phyloP scores from a whole-genome alignment of 208 protist genomes.

The Trypanosoma congolense region DNA sequence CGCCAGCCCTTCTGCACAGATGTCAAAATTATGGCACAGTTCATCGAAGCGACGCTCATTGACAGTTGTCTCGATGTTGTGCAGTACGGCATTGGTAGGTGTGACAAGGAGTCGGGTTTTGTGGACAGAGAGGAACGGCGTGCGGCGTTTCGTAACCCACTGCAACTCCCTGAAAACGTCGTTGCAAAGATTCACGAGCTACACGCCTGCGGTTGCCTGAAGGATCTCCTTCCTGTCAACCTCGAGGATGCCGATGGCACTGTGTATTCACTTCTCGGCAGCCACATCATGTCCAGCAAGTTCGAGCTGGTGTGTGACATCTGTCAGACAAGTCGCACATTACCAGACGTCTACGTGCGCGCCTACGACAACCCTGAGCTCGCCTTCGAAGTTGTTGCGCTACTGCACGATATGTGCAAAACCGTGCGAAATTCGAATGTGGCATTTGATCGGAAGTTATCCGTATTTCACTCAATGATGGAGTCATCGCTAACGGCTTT shows the following conservation, averaged over 20 bases:
- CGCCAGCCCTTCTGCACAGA: slow-evolving; percentile 62
- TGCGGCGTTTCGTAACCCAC: slow-evolving; percentile 68
- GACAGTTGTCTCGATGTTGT: slow-evolving; percentile 75
- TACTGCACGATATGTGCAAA: slow-evolving; percentile 61
- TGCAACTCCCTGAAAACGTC: slow-evolving; percentile 38
- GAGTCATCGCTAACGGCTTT: slow-evolving; percentile 37
- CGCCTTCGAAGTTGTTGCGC: slow-evolving; percentile 46
- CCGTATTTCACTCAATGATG: slow-evolving; percentile 43
- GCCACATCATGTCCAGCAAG: slow-evolving; percentile 51
- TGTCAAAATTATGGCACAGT: slow-evolving; percentile 62
- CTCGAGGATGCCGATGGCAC: slow-evolving; percentile 63
- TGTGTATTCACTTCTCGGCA: slow-evolving; percentile 42
- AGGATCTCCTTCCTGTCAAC: slow-evolving; percentile 64
- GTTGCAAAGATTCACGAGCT: slow-evolving; percentile 59
- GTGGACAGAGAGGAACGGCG: slow-evolving; percentile 56
- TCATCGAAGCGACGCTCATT: slow-evolving; percentile 53
- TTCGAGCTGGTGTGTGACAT: slow-evolving; percentile 56
- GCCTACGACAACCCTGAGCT: slow-evolving; percentile 17
- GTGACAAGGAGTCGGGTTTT: slow-evolving; percentile 52
- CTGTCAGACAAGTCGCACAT: slow-evolving; percentile 24
- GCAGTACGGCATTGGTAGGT: slow-evolving; percentile 64
- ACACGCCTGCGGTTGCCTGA: slow-evolving; percentile 59
- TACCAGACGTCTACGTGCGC: slow-evolving; percentile 36
- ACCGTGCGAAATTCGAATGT: slow-evolving; percentile 60
- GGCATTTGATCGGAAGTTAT: slow-evolving; percentile 32